A percentile compares a stretch with the other conserved stretches of the same genome.
These are phyloP conservation scores for Salvia sclarea DNA, from an alignment of 305 asterid species.

Conservation along the genomic window DNA sequence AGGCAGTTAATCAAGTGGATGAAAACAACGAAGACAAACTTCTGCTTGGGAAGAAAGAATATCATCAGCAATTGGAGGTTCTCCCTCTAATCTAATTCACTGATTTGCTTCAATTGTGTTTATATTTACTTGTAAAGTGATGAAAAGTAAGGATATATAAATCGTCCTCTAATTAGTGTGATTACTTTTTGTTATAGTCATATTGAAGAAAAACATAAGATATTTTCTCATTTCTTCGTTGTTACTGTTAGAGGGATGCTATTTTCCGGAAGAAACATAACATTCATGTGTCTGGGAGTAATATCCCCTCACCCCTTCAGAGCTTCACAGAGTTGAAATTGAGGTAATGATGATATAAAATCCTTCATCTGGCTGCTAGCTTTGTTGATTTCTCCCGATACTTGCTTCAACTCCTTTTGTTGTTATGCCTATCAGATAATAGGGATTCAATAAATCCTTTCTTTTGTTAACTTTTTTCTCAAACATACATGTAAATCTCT, in stretches of 20 bases:
- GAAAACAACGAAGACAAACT: constrained; percentile 44
- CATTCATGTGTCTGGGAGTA: constrained; percentile 89
- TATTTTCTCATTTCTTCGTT: constrained; percentile 15
- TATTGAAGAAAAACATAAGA: neutral
- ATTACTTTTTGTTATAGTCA: neutral
- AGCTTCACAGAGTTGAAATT: constrained; percentile 62
- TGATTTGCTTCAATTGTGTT: constrained; percentile 22
- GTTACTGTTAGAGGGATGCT: constrained; percentile 62
- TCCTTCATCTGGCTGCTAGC: neutral
- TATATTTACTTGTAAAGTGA: neutral
- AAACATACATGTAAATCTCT: constrained; percentile 17
- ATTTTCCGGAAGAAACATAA: constrained; percentile 71
- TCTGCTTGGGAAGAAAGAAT: constrained; percentile 66
- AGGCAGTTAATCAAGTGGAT: constrained; percentile 41
- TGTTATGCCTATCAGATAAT: neutral
- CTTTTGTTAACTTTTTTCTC: neutral
- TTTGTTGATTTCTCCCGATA: constrained; percentile 3
- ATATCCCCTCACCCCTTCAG: constrained; percentile 79
- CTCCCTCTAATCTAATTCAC: constrained; percentile 24
- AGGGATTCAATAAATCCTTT: neutral
- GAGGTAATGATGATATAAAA: constrained; percentile 43
- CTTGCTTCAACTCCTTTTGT: neutral
- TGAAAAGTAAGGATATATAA: neutral
- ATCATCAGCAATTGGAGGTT: constrained; percentile 80
- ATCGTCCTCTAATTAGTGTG: neutral